phyloP scores from a whole-genome alignment of 345 rosid genomes.

The Cardamine chenopodiifolia region DNA sequence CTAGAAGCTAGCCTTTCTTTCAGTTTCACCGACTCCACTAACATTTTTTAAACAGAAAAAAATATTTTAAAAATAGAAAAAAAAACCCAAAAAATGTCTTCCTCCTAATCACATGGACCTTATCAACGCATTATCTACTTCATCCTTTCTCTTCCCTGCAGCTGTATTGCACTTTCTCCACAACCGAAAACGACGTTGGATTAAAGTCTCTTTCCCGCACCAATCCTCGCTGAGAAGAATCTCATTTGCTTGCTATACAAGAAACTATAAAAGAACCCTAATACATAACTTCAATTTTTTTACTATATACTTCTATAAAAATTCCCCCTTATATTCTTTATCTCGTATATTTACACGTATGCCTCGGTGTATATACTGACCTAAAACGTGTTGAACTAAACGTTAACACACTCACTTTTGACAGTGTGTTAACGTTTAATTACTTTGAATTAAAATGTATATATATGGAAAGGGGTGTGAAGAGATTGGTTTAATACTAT shows the following conservation, averaged over 20 bases:
- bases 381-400: slow-evolving; percentile 33
- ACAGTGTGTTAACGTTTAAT: slow-evolving; percentile 38
- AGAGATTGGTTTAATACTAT: slow-evolving; percentile 24
- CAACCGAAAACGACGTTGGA: slow-evolving; percentile 30
- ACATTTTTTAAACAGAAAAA: slow-evolving; percentile 2
- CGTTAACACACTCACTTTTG: slow-evolving; percentile 46
- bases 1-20: slow-evolving; percentile 27
- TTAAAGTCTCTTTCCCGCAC: slow-evolving; percentile 23
- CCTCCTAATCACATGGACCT: slow-evolving; percentile 42
- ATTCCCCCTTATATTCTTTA: neutral
- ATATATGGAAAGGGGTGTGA: neutral
- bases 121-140: slow-evolving; percentile 37
- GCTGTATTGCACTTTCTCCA: slow-evolving; percentile 43
- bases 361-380: slow-evolving; percentile 30
- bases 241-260: slow-evolving; percentile 32
- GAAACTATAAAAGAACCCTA: slow-evolving; percentile 13
- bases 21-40: slow-evolving; percentile 44
- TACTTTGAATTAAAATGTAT: slow-evolving; percentile 6
- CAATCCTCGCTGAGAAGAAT: slow-evolving; percentile 30
- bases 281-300: neutral
- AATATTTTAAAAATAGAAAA: neutral
- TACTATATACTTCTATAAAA: slow-evolving; percentile 27
- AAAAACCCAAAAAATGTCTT: slow-evolving; percentile 10
- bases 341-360: slow-evolving; percentile 43
- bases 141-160: slow-evolving; percentile 27